These are phyloP conservation scores for Cladosporium sp. DNA, from an alignment of 2,329 filamentous ascomycete species.

Conservation along the genomic window DNA sequence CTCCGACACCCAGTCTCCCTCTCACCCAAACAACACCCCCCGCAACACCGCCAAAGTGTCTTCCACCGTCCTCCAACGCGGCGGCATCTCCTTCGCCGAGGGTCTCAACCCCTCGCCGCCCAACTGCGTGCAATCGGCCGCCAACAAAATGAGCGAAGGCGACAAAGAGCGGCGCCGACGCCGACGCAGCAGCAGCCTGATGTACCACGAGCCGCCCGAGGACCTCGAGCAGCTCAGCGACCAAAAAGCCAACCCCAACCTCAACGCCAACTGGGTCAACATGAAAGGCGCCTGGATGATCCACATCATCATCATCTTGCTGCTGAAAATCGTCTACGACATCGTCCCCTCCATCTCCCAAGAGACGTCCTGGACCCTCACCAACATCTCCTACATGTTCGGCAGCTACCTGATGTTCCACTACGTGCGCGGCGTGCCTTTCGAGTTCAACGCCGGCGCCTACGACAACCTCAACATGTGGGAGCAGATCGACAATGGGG, in stretches of 20 bases:
- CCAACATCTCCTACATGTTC: constrained; percentile 99
- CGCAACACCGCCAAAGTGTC: constrained; percentile 91
- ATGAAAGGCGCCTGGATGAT: constrained; percentile 99
- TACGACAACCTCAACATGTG: constrained; percentile 99
- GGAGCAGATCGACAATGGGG: constrained; percentile 99
- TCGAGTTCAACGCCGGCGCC: constrained; percentile 97
- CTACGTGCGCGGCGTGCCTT: constrained; percentile 94
- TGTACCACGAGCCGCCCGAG: constrained; percentile 96
- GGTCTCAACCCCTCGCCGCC: constrained; percentile 54
- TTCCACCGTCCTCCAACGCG: constrained; percentile 83
- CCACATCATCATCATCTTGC: constrained; percentile 86
- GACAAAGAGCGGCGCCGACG: constrained; percentile 58
- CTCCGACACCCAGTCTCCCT: no score
- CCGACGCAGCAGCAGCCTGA: constrained; percentile 95
- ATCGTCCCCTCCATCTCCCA: constrained; percentile 94
- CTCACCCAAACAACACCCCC: constrained; percentile 12
- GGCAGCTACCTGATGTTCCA: constrained; percentile 99
- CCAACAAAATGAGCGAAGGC: constrained; percentile 51
- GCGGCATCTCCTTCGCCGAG: constrained; percentile 81
- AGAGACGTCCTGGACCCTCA: constrained; percentile 97
- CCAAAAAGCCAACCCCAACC: constrained; percentile 87
- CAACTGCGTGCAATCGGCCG: constrained; percentile 29
- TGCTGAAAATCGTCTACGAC: constrained; percentile 94
- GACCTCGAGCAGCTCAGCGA: constrained; percentile 97
- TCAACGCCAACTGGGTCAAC: constrained; percentile 99